phyloP scores from a whole-genome alignment of 176 grass and related monocot species.

The Sorghum bicolor region DNA sequence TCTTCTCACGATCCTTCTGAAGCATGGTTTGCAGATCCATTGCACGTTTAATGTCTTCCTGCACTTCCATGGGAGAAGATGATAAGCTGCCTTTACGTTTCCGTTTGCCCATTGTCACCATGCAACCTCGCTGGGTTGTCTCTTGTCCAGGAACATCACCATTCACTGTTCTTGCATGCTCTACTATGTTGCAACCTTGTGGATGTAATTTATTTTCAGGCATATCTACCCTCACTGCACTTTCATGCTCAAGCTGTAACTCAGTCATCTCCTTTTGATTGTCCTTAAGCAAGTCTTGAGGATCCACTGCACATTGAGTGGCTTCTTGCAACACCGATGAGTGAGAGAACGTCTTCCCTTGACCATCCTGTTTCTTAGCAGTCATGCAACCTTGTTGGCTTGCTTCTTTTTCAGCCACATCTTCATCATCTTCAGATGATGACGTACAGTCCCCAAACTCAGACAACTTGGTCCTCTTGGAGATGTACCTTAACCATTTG shows the following conservation, averaged over 20 bases:
- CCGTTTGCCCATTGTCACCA: not conserved
- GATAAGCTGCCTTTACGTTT: constrained; percentile 21
- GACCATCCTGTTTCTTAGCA: constrained; percentile 1
- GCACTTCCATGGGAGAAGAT: constrained; percentile 16
- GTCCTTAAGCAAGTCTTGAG: not conserved
- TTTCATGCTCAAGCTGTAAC: not conserved
- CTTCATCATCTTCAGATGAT: constrained; percentile 32
- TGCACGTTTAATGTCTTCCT: constrained; percentile 34
- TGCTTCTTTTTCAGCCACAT: constrained; percentile 20
- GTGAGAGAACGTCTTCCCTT: not conserved
- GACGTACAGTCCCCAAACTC: constrained; percentile 22
- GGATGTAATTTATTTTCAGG: not conserved
- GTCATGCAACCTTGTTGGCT: not conserved
- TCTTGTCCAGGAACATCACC: not conserved
- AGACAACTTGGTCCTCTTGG: not conserved
- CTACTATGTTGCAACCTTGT: not conserved
- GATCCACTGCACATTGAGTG: not conserved
- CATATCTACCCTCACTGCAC: not conserved
- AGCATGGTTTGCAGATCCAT: constrained; percentile 37
- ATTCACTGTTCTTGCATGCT: not conserved
- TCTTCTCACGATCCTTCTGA: constrained; percentile 37
- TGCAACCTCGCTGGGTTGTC: not conserved
- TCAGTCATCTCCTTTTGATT: not conserved
- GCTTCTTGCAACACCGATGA: constrained; percentile 23
- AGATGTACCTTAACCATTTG: constrained; percentile 31